phyloP scores from a whole-genome alignment of 805 yeast genomes.

The Starmerella powellii region DNA sequence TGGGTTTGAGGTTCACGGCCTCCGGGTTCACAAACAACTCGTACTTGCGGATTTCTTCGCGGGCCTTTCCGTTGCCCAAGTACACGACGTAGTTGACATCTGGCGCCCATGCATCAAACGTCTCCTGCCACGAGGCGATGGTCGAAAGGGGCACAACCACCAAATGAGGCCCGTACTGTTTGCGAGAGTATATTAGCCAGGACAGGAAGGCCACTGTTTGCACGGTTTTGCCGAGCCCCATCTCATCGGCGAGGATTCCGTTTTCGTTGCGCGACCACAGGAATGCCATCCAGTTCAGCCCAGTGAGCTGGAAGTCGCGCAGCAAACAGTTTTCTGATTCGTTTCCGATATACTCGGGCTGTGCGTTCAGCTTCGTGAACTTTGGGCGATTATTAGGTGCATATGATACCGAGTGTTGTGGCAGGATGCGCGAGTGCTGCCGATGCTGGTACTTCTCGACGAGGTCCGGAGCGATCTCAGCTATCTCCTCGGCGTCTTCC shows the following conservation, averaged over 20 bases:
- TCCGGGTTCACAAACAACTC: conserved; percentile 61
- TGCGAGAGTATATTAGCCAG: conserved; percentile 88
- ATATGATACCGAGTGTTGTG: conserved; percentile 67
- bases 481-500: conserved; percentile 87
- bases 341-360: conserved; percentile 85
- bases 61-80: conserved; percentile 80
- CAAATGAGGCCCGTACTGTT: conserved; percentile 94
- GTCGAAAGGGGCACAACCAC: conserved; percentile 95
- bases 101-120: conserved; percentile 95
- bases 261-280: conserved; percentile 95
- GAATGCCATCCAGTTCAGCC: conserved; percentile 99
- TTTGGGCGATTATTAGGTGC: conserved; percentile 60
- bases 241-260: conserved; percentile 95
- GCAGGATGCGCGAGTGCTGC: conserved; percentile 70
- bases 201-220: conserved; percentile 91
- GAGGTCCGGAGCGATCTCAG: conserved; percentile 67
- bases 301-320: conserved; percentile 95
- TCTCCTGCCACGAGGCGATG: conserved; percentile 98
- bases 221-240: conserved; percentile 97
- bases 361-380: conserved; percentile 74
- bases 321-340: conserved; percentile 36
- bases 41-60: conserved; percentile 67
- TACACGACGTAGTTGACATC: conserved; percentile 87
- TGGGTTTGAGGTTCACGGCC: conserved; percentile 50
- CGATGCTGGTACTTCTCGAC: conserved; percentile 76